phyloP scores from a whole-genome alignment of 108 stramenopile species.

The Pseudonitzschia multiseries region DNA sequence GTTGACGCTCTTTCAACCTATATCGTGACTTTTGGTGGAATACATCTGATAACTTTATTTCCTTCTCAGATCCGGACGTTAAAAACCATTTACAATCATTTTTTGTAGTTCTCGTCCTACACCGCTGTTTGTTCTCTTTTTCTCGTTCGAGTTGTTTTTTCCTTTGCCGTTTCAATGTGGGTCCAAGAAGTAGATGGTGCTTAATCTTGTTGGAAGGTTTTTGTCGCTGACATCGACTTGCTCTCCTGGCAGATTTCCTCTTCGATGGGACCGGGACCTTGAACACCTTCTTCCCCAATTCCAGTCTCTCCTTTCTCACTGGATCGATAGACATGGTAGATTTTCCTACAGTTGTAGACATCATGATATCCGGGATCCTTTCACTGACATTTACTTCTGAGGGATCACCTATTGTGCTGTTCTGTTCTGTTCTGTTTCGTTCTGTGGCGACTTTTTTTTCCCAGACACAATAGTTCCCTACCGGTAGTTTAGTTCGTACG shows the following conservation, averaged over 20 bases:
- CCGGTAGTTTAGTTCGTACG: no score
- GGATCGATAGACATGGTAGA: not conserved
- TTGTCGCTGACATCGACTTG: not conserved
- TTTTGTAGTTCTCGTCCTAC: not conserved
- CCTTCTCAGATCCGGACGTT: not conserved
- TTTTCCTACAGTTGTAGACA: not conserved
- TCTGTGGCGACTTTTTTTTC: no score
- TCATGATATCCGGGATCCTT: not conserved
- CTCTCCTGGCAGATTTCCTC: not conserved
- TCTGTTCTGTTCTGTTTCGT: no score
- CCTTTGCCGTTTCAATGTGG: slow-evolving; percentile 22
- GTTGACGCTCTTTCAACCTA: not conserved
- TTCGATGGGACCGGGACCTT: slow-evolving; percentile 7
- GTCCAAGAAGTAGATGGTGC: slow-evolving; percentile 28
- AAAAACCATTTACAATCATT: not conserved
- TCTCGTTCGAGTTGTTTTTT: not conserved
- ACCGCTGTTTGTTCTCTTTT: not conserved
- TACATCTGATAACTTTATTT: not conserved
- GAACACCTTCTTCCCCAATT: slow-evolving; percentile 13
- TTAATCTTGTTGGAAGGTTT: slow-evolving; percentile 6
- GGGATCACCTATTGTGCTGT: not conserved
- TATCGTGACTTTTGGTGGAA: not conserved
- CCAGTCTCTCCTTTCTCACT: not conserved
- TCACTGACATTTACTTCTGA: not conserved
- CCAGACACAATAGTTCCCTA: no score